These are phyloP conservation scores for Chrysanthemum makinoi DNA, from an alignment of 129 eudicot genomes.

Conservation along the genomic window DNA sequence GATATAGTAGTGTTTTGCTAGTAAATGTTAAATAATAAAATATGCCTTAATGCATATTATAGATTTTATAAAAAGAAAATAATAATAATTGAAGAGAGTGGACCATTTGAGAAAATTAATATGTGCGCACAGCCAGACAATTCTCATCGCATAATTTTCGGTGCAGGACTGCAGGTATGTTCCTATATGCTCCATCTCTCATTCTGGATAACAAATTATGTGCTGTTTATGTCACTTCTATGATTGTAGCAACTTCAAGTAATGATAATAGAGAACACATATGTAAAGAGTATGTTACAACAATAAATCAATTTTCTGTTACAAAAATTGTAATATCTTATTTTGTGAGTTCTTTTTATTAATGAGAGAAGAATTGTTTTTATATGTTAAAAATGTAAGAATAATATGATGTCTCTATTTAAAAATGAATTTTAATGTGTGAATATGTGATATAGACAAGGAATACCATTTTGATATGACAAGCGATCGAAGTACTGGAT, in stretches of 20 bases:
- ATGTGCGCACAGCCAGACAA: slow-evolving; percentile 11
- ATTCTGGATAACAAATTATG: slow-evolving; percentile 1
- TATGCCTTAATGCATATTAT: background rate
- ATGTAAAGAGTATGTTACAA: background rate
- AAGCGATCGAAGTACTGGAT: no score
- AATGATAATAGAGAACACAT: background rate
- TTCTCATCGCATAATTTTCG: slow-evolving; percentile 12
- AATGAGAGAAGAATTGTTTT: no score
- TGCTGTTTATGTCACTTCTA: background rate
- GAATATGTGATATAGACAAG: no score
- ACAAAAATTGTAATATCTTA: no score
- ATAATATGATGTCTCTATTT: no score
- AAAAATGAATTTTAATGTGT: no score
- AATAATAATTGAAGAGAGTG: slow-evolving; percentile 15
- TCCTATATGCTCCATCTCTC: slow-evolving; percentile 9
- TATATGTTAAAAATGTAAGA: no score
- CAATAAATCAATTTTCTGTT: no score
- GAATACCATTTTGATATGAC: no score
- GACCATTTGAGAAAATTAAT: slow-evolving; percentile 15
- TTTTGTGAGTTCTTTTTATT: no score
- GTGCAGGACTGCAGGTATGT: slow-evolving; percentile 8
- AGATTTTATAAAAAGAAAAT: background rate
- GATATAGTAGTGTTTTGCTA: no score
- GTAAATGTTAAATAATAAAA: no score
- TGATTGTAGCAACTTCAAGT: background rate